These are phyloP conservation scores for Allium sativum DNA, from an alignment of 106 monocot species.

Conservation along the genomic window DNA sequence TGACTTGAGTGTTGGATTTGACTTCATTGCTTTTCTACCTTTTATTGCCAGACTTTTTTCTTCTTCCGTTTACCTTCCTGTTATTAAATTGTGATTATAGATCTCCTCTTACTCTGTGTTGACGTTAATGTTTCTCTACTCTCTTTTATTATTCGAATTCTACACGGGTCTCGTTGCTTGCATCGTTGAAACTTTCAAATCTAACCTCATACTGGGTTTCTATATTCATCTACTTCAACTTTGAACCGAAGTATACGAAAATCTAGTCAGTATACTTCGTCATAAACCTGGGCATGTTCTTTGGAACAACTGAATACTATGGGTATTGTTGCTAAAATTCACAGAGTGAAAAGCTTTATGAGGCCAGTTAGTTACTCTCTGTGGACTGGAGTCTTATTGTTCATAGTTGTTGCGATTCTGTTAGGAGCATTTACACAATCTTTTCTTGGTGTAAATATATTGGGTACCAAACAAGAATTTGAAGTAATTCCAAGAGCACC, in stretches of 20 bases:
- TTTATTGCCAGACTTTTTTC: not conserved
- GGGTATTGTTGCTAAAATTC: no score
- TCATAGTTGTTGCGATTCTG: constrained; percentile 15
- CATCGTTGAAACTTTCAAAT: no score
- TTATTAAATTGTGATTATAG: not conserved
- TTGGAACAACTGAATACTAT: no score
- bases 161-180: not conserved
- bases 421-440: constrained; percentile 24
- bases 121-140: not conserved
- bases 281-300: no score
- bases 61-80: not conserved
- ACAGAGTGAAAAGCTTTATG: not conserved
- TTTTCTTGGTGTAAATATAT: constrained; percentile 10
- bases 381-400: constrained; percentile 14
- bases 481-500: constrained; percentile 7
- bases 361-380: constrained; percentile 18
- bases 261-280: no score
- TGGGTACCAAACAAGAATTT: constrained; percentile 11
- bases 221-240: no score
- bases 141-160: not conserved
- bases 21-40: not conserved
- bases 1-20: constrained; percentile 1
- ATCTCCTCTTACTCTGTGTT: not conserved
- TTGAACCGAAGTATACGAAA: no score
- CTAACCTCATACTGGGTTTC: no score